Base-by-base conservation (phyloP, 495 filamentous ascomycete species). In the Astrocystis sublimbata region DNA sequence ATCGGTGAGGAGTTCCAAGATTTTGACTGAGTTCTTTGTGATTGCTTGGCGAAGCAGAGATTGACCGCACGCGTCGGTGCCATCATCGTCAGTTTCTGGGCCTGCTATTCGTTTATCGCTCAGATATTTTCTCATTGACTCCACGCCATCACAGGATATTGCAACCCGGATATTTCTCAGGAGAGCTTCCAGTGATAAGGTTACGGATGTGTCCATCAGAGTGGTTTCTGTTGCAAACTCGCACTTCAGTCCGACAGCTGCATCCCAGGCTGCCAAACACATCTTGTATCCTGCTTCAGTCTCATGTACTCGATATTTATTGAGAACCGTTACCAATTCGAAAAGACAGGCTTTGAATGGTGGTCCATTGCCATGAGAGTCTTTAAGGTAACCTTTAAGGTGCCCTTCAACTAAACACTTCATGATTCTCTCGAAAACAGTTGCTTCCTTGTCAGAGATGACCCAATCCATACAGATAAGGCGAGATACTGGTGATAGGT, bases 201-300 rank as follows among this genome's bases (percentile, higher is more conserved):
- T 28, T 43, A 57, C 23, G 7, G 36, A 13, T 13, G 19, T 6
- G 19, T 30, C 19, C 35, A 57, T 21, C 17, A 57, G 30, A 8
- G 1, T 10, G 21, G 23, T 17, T 7, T 57, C 53, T 21, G 30
- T 3, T 9, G 30, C 30, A 42, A 57, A 45, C 5, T 30, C 15
- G 23, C 36, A 57, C 12, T 41, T 15, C 4, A 57, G 53, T 21
- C 30, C 21, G 12, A 57, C 40, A 2, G 53, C 53, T 12, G 36
- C 30, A 17, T 57, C 43, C 53, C 53, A 57, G 13, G 53, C 53
- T 3, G 53, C 26, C 0, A 33, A 21, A 35, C 53, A 57, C 35
- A 43, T n/a, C 23, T 9, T 57, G 5, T 19, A 30, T 10, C 53
- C 53, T 6, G 23, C 10, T 7, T 23, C 36, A 9, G 0, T 57